phyloP scores from a whole-genome alignment of 768 basidiomycete species.

The Daedaleopsis nitida region DNA sequence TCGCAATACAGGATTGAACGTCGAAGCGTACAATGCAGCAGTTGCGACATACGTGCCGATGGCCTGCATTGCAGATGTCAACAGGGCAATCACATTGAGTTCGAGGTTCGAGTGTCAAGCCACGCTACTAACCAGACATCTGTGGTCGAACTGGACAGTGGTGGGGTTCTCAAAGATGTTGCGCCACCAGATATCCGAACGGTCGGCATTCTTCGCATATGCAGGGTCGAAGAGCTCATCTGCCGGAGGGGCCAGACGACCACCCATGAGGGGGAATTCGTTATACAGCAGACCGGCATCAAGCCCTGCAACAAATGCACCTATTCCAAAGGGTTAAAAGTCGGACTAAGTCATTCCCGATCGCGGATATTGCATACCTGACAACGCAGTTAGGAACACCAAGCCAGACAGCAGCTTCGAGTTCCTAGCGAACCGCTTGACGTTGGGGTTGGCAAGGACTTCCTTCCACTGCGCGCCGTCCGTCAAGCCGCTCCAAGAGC shows the following conservation, averaged over 20 bases:
- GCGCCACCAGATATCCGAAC: conserved; percentile 89
- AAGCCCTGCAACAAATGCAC: conserved; percentile 96
- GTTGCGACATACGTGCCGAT: conserved; percentile 80
- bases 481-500: conserved; percentile 58
- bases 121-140: conserved; percentile 69
- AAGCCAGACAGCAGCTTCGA: conserved; percentile 70
- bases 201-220: conserved; percentile 71
- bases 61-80: conserved; percentile 51
- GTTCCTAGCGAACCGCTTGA: conserved; percentile 58
- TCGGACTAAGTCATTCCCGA: not conserved
- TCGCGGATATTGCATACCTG: conserved; percentile 55
- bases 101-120: not conserved
- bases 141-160: conserved; percentile 96
- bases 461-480: conserved; percentile 42
- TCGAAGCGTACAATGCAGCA: conserved; percentile 60
- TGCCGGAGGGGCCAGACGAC: conserved; percentile 74
- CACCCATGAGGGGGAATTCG: conserved; percentile 97
- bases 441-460: conserved; percentile 55
- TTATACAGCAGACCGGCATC: conserved; percentile 98
- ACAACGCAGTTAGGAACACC: conserved; percentile 89
- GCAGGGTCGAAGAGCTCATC: conserved; percentile 78
- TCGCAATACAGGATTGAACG: conserved; percentile 50
- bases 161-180: conserved; percentile 98
- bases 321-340: conserved; percentile 40
- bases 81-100: not conserved